Conservation (phyloP, 495 filamentous ascomycete genomes). For the Talaromyces adpressus region DNA sequence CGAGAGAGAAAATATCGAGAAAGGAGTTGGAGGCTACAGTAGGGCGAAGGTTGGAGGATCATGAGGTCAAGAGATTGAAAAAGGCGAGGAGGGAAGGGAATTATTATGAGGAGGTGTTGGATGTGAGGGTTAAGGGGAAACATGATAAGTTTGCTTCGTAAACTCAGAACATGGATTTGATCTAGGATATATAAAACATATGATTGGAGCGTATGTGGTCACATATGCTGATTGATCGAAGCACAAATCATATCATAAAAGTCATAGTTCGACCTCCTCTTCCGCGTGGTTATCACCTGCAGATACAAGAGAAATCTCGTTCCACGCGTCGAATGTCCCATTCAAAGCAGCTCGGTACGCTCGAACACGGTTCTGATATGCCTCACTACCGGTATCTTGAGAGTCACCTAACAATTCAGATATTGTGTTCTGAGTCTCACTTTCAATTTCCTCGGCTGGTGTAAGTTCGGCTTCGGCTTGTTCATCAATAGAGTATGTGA, state of each 20-base stretch:
- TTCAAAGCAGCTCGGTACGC: conserved; percentile 34
- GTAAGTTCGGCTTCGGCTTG: background rate
- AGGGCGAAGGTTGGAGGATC: conserved; percentile 69
- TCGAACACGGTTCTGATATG: conserved; percentile 9
- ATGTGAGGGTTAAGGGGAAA: conserved; percentile 89
- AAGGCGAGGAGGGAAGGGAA: conserved; percentile 77
- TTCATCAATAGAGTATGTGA: background rate
- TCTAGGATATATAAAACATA: background rate
- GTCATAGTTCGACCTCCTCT: conserved; percentile 43
- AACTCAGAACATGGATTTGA: background rate
- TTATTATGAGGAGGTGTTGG: conserved; percentile 82
- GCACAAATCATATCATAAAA: background rate
- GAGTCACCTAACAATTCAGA: conserved; percentile 18
- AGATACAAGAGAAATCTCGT: conserved; percentile 36
- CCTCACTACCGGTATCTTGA: conserved; percentile 3
- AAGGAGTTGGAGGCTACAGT: conserved; percentile 82
- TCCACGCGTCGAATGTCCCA: conserved; percentile 35
- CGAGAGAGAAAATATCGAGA: conserved; percentile 73
- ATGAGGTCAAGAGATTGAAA: conserved; percentile 78
- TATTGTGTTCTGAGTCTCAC: conserved; percentile 11
- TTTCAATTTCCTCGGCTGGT: conserved; percentile 10
- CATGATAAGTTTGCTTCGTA: conserved; percentile 84
- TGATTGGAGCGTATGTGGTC: background rate
- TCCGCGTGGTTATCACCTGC: conserved; percentile 39
- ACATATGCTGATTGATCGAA: background rate